Percentiles rank a stretch among this genome's conserved stretches.
phyloP scores from a whole-genome alignment of 495 filamentous ascomycete species.

The Penicillium paxilli region DNA sequence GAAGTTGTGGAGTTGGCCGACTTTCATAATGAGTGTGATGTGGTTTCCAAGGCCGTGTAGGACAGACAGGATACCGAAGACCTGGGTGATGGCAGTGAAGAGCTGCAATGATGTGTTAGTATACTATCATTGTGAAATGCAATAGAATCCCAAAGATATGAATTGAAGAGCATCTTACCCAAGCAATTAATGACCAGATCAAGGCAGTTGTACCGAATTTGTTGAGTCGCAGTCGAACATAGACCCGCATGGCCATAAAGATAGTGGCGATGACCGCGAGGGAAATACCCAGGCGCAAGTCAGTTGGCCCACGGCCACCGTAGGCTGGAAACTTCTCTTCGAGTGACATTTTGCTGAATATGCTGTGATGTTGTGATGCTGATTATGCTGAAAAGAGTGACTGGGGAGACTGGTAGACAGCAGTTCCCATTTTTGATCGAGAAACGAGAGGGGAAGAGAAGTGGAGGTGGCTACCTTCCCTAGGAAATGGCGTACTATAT shows the following conservation, averaged over 20 bases:
- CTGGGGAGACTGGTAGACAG: constrained; percentile 1
- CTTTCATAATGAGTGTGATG: constrained; percentile 15
- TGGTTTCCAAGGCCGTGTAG: constrained; percentile 25
- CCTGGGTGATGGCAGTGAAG: constrained; percentile 19
- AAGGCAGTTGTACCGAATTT: constrained; percentile 21
- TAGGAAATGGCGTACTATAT: too few species aligned
- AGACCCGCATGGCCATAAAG: constrained; percentile 19
- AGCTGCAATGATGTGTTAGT: constrained; percentile 6
- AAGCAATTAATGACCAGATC: constrained; percentile 18
- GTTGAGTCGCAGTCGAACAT: constrained; percentile 20
- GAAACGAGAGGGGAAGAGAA: background rate
- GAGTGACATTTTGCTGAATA: constrained; percentile 14
- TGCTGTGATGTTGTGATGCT: too few species aligned
- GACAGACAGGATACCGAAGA: constrained; percentile 17
- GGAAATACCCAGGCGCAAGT: constrained; percentile 16
- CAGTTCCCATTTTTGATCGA: constrained; percentile 7
- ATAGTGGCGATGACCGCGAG: constrained; percentile 16
- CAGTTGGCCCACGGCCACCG: constrained; percentile 17
- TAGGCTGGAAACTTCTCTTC: constrained; percentile 20
- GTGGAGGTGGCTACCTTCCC: background rate
- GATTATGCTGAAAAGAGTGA: constrained; percentile 16
- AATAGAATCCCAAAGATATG: too few species aligned
- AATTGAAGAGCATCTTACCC: constrained; percentile 9
- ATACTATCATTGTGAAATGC: background rate
- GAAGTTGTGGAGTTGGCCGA: constrained; percentile 17